Conservation (phyloP, 768 basidiomycete genomes). For the Hirschioporus abietinus region DNA sequence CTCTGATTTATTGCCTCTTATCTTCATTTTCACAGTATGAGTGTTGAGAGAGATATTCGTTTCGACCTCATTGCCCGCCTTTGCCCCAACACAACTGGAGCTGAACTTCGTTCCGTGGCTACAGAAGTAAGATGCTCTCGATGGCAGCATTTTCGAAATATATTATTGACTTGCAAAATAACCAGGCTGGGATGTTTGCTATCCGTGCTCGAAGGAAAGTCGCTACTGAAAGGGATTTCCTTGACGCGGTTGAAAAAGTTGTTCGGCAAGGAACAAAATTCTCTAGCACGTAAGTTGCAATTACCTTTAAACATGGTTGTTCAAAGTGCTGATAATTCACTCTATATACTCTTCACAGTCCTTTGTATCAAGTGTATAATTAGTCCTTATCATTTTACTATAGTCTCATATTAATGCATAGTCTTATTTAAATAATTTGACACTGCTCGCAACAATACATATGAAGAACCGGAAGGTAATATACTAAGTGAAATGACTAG, state of each 20-base stretch:
- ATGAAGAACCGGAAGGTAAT: not conserved
- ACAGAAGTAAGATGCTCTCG: slow-evolving; percentile 66
- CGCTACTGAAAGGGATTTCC: slow-evolving; percentile 94
- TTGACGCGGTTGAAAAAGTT: slow-evolving; percentile 98
- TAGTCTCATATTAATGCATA: slow-evolving; percentile 2
- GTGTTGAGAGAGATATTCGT: slow-evolving; percentile 92
- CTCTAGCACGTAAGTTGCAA: slow-evolving; percentile 78
- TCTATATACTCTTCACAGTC: slow-evolving; percentile 36
- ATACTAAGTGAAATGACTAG: not conserved
- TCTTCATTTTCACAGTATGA: slow-evolving; percentile 62
- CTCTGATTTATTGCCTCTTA: slow-evolving; percentile 3
- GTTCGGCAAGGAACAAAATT: slow-evolving; percentile 97
- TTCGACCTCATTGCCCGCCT: slow-evolving; percentile 95
- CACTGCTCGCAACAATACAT: not conserved
- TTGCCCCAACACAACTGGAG: slow-evolving; percentile 97
- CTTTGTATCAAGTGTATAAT: slow-evolving; percentile 92
- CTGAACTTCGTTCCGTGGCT: slow-evolving; percentile 94
- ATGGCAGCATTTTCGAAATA: not conserved
- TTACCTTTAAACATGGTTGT: slow-evolving; percentile 1
- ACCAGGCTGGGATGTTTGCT: slow-evolving; percentile 99
- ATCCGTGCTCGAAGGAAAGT: slow-evolving; percentile 96
- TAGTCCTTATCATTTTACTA: slow-evolving; percentile 34
- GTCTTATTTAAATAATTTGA: not conserved
- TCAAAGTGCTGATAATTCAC: slow-evolving; percentile 12
- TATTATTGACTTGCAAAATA: not conserved